Evolutionary conservation across 169 alveolate species (phyloP).

Genomic region (Plasmodium vivax): DNA sequence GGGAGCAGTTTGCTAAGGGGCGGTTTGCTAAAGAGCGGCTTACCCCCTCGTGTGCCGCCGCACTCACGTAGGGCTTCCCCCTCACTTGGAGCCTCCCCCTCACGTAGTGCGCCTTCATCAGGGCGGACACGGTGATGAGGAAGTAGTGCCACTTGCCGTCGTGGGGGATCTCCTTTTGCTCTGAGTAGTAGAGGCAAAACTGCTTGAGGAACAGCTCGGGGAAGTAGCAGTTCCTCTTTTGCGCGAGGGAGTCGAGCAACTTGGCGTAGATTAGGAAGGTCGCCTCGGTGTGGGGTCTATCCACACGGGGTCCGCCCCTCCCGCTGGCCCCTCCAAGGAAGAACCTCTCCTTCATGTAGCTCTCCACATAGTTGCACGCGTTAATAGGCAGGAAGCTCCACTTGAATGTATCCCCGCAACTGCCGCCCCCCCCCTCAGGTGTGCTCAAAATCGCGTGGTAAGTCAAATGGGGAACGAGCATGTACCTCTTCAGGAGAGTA

Average conservation of each 20-base stretch:
- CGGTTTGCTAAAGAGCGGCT: too few species aligned
- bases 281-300: background rate
- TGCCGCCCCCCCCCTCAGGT: background rate
- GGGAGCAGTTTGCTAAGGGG: background rate
- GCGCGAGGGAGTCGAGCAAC: conserved; percentile 25
- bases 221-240: conserved; percentile 39
- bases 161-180: background rate
- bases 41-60: background rate
- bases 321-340: background rate
- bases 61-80: too few species aligned
- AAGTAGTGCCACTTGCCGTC: conserved; percentile 39
- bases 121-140: conserved; percentile 40
- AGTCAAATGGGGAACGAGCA: background rate
- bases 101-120: conserved; percentile 16
- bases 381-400: conserved; percentile 1
- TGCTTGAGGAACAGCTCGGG: conserved; percentile 27
- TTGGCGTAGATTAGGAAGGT: conserved; percentile 23
- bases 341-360: conserved; percentile 17
- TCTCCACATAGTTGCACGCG: conserved; percentile 15
- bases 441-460: background rate
- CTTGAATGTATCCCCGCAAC: background rate
- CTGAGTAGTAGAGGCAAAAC: conserved; percentile 33
- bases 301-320: background rate
- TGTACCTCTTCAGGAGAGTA: background rate
- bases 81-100: conserved; percentile 9